phyloP scores from a whole-genome alignment of 139 green algal species.

The Gonium pectorale region DNA sequence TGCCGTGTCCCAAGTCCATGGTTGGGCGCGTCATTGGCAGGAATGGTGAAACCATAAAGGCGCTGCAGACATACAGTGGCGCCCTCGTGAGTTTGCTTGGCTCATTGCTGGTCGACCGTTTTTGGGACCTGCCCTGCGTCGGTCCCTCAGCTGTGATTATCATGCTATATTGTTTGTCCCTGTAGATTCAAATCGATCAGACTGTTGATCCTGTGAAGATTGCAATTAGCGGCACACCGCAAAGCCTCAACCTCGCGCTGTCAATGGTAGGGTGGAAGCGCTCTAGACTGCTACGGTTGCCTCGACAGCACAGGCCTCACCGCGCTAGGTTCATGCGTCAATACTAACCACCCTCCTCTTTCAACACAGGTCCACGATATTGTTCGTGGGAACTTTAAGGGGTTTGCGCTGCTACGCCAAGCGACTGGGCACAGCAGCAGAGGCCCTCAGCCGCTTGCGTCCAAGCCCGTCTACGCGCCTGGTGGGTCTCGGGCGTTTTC shows the following conservation, averaged over 20 bases:
- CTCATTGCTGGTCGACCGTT: too few relatives aligned
- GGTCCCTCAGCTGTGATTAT: background rate
- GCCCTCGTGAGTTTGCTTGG: constrained; percentile 52
- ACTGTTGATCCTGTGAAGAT: constrained; percentile 42
- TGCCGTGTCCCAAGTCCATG: constrained; percentile 83
- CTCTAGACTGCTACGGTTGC: too few relatives aligned
- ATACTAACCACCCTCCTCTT: too few relatives aligned
- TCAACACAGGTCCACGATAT: constrained; percentile 64
- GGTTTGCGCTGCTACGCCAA: constrained; percentile 75
- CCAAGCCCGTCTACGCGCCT: constrained; percentile 33
- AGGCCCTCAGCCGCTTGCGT: background rate
- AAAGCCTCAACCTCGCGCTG: constrained; percentile 61
- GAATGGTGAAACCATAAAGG: constrained; percentile 89
- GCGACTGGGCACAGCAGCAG: constrained; percentile 42
- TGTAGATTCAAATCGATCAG: constrained; percentile 33
- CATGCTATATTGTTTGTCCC: background rate
- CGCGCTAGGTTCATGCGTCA: background rate
- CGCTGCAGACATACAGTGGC: constrained; percentile 80
- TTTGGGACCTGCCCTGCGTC: too few relatives aligned
- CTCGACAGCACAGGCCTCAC: background rate
- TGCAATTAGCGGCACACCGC: constrained; percentile 67
- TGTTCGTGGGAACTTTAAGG: constrained; percentile 76
- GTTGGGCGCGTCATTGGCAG: constrained; percentile 83
- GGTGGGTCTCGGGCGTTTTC: background rate
- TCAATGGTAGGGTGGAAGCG: constrained; percentile 56